Base-by-base conservation (phyloP, 177 flowering plant genomes). In the Vitis hybrid region DNA sequence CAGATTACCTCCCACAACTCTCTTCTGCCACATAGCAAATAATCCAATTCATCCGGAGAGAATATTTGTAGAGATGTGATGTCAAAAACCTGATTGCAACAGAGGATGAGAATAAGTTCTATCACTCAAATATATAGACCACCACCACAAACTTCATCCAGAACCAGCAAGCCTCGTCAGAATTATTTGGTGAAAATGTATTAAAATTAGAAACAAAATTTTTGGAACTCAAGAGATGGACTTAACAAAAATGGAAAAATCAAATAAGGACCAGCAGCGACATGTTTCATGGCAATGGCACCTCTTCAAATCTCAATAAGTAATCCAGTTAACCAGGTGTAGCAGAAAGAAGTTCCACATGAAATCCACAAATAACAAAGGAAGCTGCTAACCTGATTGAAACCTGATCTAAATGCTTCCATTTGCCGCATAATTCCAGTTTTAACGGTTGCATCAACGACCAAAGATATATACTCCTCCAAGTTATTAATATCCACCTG, bases 351-450 rank as follows among this genome's bases (percentile, higher is more conserved):
- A 4, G 8, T 39, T 9, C 45, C 2, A 15, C n/a, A 14, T 11
- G 26, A 8, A 65, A 57, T 18, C 14, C 60, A 6, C 21, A 21
- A 18, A 11, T 45, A 21, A 65, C 55, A 50, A 68, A 62, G 13
- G 64, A 48, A 64, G 49, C 23, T 39, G 45, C 56, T 70, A 70
- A 91, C 99, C 95, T 96, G 97, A 82, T 89, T 96, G 67, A 94
- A 96, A 32, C 98, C 99, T 64, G 93, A 89, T 72, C 88, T 86
- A 76, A 94, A 92, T 64, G 98, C 96, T 84, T 96, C 99, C 71
- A 92, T 79, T 80, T 96, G 99, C 63, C 92, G 80, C 76, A 73
- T 69, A 52, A 96, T 89, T 63, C 99, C 99, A 26, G 85, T 77
- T 84, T 85, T 90, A 11, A 92, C 91, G 61, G 97, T 90, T 56